Evolutionary conservation across 2,329 filamentous ascomycete genomes (phyloP).

Genomic region (Arachnomyces sp.): DNA sequence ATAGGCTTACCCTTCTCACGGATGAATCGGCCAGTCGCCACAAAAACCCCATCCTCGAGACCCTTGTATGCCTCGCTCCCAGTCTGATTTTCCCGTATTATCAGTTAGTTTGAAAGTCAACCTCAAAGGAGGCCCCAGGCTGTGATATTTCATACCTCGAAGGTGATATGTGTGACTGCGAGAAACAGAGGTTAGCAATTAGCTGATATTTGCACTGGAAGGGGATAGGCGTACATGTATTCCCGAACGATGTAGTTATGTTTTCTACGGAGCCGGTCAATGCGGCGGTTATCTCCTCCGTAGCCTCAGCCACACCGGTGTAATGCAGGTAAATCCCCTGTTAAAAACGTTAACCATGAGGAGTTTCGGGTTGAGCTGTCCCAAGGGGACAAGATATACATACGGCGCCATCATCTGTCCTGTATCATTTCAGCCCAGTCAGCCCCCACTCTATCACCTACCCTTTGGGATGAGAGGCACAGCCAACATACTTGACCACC

Average conservation of each 20-base stretch:
- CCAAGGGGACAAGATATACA: conserved; percentile 6
- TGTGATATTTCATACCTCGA: conserved; percentile 23
- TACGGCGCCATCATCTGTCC: conserved; percentile 27
- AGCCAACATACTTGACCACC: conserved; percentile 27
- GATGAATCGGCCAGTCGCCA: conserved; percentile 34
- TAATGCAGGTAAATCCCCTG: conserved; percentile 31
- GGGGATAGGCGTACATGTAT: conserved; percentile 27
- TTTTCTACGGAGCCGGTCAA: conserved; percentile 24
- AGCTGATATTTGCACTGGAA: background rate
- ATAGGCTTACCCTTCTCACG: conserved; percentile 27
- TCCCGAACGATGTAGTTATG: conserved; percentile 30
- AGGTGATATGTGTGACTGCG: conserved; percentile 29
- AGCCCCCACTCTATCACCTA: conserved; percentile 1
- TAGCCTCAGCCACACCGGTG: conserved; percentile 31
- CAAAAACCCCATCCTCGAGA: conserved; percentile 33
- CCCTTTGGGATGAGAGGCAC: background rate
- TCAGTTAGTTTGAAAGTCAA: background rate
- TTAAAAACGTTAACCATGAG: conserved; percentile 4
- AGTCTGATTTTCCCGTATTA: conserved; percentile 20
- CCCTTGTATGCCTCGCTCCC: conserved; percentile 34
- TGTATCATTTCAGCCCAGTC: conserved; percentile 7
- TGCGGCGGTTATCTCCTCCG: conserved; percentile 25
- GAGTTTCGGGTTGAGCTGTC: conserved; percentile 12
- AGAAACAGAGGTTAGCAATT: background rate
- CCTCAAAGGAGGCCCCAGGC: background rate